Conservation (phyloP, 805 yeast species). For the Starmera quercuum region DNA sequence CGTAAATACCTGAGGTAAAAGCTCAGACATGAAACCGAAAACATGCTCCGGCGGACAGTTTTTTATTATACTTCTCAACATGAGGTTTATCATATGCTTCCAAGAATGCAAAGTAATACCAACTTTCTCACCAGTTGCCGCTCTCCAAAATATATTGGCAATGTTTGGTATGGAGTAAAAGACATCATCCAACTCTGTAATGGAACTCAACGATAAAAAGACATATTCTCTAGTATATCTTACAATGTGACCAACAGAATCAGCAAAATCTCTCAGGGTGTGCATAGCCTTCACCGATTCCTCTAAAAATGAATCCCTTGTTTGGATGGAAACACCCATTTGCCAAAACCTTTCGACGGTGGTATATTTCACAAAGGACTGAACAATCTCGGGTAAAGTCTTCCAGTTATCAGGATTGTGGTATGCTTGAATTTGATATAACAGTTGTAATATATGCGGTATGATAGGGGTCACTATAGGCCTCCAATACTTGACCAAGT, state of each 20-base stretch:
- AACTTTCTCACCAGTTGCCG: conserved; percentile 63
- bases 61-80: conserved; percentile 76
- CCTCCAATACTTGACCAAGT: conserved; percentile 73
- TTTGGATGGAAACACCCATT: conserved; percentile 91
- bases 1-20: conserved; percentile 67
- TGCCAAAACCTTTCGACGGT: conserved; percentile 97
- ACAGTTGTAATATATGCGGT: conserved; percentile 81
- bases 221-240: conserved; percentile 96
- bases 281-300: conserved; percentile 92
- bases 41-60: conserved; percentile 76
- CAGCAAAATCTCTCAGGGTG: conserved; percentile 93
- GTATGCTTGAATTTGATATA: conserved; percentile 88
- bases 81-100: conserved; percentile 93
- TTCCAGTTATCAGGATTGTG: conserved; percentile 92
- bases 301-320: conserved; percentile 88
- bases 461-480: conserved; percentile 88
- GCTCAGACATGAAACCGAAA: conserved; percentile 61
- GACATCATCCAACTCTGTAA: conserved; percentile 83
- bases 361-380: conserved; percentile 82
- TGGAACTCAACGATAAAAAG: conserved; percentile 80
- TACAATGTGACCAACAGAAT: conserved; percentile 92
- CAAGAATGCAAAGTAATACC: conserved; percentile 94
- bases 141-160: conserved; percentile 70
- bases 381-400: conserved; percentile 81
- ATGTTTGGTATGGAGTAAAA: conserved; percentile 80